A percentile compares a stretch with the other conserved stretches of the same genome.
Evolutionary conservation across 192 early-diverging fungal genomes (phyloP).

Genomic region (Backusella luteola): DNA sequence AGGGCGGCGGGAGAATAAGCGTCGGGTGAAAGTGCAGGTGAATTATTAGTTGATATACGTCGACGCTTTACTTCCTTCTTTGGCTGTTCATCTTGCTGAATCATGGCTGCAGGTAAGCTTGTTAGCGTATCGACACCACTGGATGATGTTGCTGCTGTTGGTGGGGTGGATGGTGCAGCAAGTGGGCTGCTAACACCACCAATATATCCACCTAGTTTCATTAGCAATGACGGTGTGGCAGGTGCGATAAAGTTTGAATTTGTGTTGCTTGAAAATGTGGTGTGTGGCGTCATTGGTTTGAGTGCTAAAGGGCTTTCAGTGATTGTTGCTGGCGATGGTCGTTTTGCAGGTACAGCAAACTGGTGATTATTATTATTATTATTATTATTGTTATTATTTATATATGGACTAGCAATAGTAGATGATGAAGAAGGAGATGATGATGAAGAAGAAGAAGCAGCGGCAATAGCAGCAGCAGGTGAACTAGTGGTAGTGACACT

Average conservation of each 20-base stretch:
- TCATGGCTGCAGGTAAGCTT: constrained; percentile 21
- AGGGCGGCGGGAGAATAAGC: constrained; percentile 19
- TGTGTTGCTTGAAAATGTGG: constrained; percentile 5
- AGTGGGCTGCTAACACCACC: background rate
- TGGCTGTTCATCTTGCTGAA: background rate
- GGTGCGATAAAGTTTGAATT: constrained; percentile 43
- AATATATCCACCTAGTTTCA: constrained; percentile 50
- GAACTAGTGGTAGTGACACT: background rate
- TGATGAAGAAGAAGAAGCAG: background rate
- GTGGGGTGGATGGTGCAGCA: background rate
- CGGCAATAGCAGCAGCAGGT: background rate
- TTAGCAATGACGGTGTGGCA: constrained; percentile 65
- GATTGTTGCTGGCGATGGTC: background rate
- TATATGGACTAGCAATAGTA: background rate
- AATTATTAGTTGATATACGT: constrained; percentile 20
- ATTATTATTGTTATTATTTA: background rate
- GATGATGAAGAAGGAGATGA: background rate
- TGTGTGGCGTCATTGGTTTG: constrained; percentile 12
- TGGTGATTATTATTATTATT: background rate
- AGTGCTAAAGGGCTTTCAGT: constrained; percentile 6
- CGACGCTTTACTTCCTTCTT: constrained; percentile 10
- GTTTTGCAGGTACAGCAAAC: background rate
- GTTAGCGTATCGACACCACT: constrained; percentile 20
- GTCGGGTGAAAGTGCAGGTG: background rate
- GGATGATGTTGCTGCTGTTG: background rate